Percentiles rank a stretch among this genome's conserved stretches.
These are phyloP conservation scores for Populus ilicifolia DNA, from an alignment of 345 rosid species.

Conservation along the genomic window DNA sequence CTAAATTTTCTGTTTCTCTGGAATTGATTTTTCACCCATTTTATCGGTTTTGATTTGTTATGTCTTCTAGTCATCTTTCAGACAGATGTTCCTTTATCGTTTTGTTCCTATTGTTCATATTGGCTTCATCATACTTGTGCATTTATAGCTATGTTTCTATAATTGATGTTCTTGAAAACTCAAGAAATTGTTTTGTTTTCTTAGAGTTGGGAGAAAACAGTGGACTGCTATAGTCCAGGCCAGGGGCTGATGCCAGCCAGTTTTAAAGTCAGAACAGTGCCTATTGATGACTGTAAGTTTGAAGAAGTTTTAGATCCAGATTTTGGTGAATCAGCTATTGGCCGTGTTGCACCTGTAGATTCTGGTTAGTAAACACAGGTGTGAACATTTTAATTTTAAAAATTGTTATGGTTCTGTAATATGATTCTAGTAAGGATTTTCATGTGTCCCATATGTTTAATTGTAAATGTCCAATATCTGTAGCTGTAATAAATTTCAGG, in stretches of 20 bases:
- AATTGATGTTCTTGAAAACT: neutral
- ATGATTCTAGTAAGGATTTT: neutral
- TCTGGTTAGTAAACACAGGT: conserved; percentile 15
- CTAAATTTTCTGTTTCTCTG: neutral
- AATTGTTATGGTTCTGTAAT: neutral
- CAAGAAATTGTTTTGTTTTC: neutral
- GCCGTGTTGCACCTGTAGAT: conserved; percentile 37
- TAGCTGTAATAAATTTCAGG: neutral
- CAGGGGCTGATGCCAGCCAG: conserved; percentile 38
- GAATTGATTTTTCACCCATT: neutral
- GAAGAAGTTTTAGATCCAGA: conserved; percentile 35
- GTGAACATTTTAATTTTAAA: neutral
- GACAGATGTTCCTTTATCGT: neutral
- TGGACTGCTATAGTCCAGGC: conserved; percentile 35
- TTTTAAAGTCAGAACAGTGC: conserved; percentile 31
- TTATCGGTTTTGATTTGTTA: neutral
- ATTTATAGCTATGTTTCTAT: neutral
- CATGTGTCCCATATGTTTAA: neutral
- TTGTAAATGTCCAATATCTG: neutral
- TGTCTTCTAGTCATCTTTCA: neutral
- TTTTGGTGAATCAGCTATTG: conserved; percentile 37
- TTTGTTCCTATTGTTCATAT: neutral
- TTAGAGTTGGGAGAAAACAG: conserved; percentile 38
- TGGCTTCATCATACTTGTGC: neutral
- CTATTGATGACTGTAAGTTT: conserved; percentile 24